Evolutionary conservation across 176 grass and related monocot genomes (phyloP), one percentile per base, ranked within the genome.

Genomic region (Hyparrhenia diplandra): DNA sequence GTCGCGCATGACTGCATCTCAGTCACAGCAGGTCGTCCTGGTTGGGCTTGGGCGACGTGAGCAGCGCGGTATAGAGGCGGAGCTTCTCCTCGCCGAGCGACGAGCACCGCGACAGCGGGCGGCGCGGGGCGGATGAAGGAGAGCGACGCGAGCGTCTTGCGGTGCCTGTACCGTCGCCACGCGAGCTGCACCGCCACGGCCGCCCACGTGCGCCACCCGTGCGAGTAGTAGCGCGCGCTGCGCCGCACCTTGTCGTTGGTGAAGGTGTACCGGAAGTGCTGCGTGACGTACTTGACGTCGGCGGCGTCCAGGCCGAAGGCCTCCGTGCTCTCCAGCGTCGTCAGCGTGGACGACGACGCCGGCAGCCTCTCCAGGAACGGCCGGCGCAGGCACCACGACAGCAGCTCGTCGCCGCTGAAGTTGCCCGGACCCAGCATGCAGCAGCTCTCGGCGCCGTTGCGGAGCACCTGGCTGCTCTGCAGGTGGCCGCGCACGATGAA

Each of bases 241-340:
- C 92, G 77, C 63, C 86, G 89, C 78, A 98, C 92, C 62, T 66
- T 89, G 23, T 94, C 90, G 74, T 89, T 98, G 46, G 82, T 86
- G 84, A 98, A 95, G 5, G 95, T 98, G 86, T 95, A 91, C 11
- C 95, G 79, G 82, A 98, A 98, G 90, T 98, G 92, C 82, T 86
- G 95, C 51, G 95, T 98, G 45, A 93, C 95, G 74, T 98, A 98
- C 77, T 91, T 94, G 52, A 98, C 81, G 79, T 98, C 95, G 7
- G 66, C 67, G 1, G 92, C 95, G 27, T 94, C 92, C 29, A 98
- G 84, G 24, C 90, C 90, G 74, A 98, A 98, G 75, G 84, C 95
- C 88, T 98, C 95, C 18, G 95, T 98, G 61, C 74, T 92, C 80
- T 94, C 95, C 27, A 87, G 52, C 16, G 90, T 90, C 59, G 80